phyloP scores from a whole-genome alignment of 2,329 filamentous ascomycete genomes.

The Cordyceps fumosorosea region DNA sequence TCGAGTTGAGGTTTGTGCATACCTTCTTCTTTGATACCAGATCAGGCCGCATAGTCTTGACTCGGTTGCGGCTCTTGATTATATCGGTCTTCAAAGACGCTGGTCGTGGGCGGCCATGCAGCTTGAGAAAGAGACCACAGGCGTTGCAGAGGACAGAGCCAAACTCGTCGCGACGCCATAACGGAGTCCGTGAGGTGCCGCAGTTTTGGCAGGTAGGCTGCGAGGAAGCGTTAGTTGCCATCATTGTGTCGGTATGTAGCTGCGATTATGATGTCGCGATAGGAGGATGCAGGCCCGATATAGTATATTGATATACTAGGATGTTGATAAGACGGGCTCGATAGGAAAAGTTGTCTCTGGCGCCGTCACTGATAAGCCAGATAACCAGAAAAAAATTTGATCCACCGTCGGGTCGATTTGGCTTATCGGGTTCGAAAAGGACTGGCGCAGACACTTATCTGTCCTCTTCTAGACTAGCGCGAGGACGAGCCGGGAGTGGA shows the following conservation, averaged over 20 bases:
- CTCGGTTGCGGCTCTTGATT: slow-evolving; percentile 97
- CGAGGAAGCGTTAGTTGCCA: slow-evolving; percentile 55
- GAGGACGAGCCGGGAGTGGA: slow-evolving; percentile 16
- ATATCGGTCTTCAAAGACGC: slow-evolving; percentile 98
- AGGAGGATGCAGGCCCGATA: slow-evolving; percentile 23
- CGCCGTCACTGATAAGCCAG: slow-evolving; percentile 31
- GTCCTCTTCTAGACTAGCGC: slow-evolving; percentile 2
- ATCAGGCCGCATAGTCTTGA: slow-evolving; percentile 78
- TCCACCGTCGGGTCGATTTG: slow-evolving; percentile 4
- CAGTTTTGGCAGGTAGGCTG: slow-evolving; percentile 98
- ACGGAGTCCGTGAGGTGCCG: slow-evolving; percentile 85
- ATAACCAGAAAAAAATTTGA: slow-evolving; percentile 16
- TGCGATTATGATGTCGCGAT: slow-evolving; percentile 17
- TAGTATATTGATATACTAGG: slow-evolving; percentile 21
- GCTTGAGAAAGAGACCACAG: slow-evolving; percentile 93
- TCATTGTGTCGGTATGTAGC: slow-evolving; percentile 35
- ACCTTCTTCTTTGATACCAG: slow-evolving; percentile 81
- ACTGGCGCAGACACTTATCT: slow-evolving; percentile 2
- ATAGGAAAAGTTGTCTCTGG: slow-evolving; percentile 26
- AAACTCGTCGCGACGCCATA: slow-evolving; percentile 96
- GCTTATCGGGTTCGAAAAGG: slow-evolving; percentile 10
- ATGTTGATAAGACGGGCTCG: slow-evolving; percentile 33
- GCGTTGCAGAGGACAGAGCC: slow-evolving; percentile 97
- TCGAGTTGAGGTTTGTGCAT: slow-evolving; percentile 20
- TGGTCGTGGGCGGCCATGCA: slow-evolving; percentile 86